A percentile compares a stretch with the other conserved stretches of the same genome.
Conservation (phyloP, 2,329 filamentous ascomycete genomes). For the Phialophora expanda region DNA sequence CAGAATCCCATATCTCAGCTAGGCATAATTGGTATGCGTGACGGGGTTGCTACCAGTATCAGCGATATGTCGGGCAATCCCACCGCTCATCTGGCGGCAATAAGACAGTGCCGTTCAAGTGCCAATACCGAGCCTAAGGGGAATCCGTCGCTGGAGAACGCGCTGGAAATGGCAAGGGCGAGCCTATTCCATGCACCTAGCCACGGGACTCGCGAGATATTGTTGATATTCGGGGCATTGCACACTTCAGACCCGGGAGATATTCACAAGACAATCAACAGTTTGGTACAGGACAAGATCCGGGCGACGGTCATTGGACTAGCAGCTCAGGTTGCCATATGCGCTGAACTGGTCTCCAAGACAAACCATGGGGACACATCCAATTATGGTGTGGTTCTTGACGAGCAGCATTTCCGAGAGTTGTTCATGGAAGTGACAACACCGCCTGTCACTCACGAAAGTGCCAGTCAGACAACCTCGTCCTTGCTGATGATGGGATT, state of each 20-base stretch:
- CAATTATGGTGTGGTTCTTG: constrained; percentile 81
- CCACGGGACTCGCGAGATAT: constrained; percentile 90
- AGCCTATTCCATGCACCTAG: constrained; percentile 90
- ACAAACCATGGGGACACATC: constrained; percentile 78
- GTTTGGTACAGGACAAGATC: constrained; percentile 80
- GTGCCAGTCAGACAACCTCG: constrained; percentile 50
- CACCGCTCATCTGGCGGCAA: constrained; percentile 78
- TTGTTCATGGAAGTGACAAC: constrained; percentile 88
- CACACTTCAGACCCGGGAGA: constrained; percentile 91
- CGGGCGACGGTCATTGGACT: constrained; percentile 88
- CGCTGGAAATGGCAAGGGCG: constrained; percentile 91
- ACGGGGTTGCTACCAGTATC: constrained; percentile 83
- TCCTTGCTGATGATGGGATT: constrained; percentile 96
- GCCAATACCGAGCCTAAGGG: constrained; percentile 59
- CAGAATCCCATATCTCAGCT: constrained; percentile 98
- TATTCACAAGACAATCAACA: constrained; percentile 85
- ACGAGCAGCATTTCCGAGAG: constrained; percentile 86
- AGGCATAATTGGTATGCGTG: constrained; percentile 88
- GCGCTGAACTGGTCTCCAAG: constrained; percentile 81
- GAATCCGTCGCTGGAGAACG: constrained; percentile 86
- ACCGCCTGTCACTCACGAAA: constrained; percentile 74
- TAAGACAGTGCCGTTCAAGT: constrained; percentile 65
- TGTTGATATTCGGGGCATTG: constrained; percentile 89
- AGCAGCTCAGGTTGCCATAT: constrained; percentile 89
- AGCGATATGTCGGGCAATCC: constrained; percentile 93